phyloP scores from a whole-genome alignment of 306 rosid species.

The Cucurbita moschata region DNA sequence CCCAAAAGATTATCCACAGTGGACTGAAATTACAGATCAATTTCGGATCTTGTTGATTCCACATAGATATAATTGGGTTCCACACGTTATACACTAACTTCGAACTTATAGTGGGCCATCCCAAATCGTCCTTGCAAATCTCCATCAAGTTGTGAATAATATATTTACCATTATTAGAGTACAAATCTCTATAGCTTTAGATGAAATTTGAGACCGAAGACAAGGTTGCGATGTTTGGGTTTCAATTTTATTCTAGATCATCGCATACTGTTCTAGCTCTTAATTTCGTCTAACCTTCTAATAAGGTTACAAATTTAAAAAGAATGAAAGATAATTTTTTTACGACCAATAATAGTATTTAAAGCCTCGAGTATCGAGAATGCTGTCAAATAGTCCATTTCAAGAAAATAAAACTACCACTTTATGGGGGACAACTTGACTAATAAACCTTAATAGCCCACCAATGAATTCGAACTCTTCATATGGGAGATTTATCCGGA shows the following conservation, averaged over 20 bases:
- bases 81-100: not conserved
- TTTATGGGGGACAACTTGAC: not conserved
- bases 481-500: no score
- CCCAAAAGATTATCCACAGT: not conserved
- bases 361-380: no score
- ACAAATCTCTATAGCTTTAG: not conserved
- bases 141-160: not conserved
- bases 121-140: not conserved
- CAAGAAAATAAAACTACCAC: not conserved
- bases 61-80: not conserved
- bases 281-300: no score
- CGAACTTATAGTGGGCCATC: not conserved
- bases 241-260: no score
- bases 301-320: no score
- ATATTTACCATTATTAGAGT: no score
- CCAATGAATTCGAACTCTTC: no score
- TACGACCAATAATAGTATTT: no score
- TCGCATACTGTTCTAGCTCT: rapidly evolving
- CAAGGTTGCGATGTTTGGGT: no score
- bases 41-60: not conserved
- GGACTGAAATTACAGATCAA: not conserved
- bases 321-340: not conserved
- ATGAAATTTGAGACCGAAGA: not conserved
- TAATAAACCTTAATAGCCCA: not conserved
- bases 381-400: not conserved